phyloP scores from a whole-genome alignment of 2,329 filamentous ascomycete genomes.

The Stagonosporopsis tanaceti region DNA sequence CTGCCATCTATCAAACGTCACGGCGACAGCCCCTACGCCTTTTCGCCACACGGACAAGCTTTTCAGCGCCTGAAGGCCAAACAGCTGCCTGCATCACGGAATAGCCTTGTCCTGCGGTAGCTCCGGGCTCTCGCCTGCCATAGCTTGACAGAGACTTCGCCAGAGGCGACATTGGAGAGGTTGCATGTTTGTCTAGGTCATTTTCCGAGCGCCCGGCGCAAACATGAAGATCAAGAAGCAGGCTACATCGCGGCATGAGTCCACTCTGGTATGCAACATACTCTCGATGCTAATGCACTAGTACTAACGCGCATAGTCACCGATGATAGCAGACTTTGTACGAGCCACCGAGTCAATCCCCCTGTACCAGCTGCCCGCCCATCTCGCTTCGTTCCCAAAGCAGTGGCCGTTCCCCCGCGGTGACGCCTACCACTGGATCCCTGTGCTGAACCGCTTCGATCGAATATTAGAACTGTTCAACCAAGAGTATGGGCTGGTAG shows the following conservation, averaged over 20 bases:
- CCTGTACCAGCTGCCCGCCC: slow-evolving; percentile 77
- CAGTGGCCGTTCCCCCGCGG: slow-evolving; percentile 95
- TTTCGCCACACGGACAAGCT: neutral
- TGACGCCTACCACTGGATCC: slow-evolving; percentile 98
- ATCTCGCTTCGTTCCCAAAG: slow-evolving; percentile 81
- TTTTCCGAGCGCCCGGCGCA: slow-evolving; percentile 48
- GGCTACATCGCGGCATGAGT: slow-evolving; percentile 62
- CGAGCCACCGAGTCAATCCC: slow-evolving; percentile 72
- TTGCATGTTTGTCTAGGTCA: slow-evolving; percentile 47
- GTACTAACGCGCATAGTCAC: slow-evolving; percentile 67
- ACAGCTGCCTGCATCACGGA: neutral
- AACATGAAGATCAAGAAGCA: slow-evolving; percentile 65
- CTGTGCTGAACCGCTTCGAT: slow-evolving; percentile 91
- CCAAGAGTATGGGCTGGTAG: slow-evolving; percentile 78
- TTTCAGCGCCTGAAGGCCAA: slow-evolving; percentile 1
- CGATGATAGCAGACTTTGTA: slow-evolving; percentile 85
- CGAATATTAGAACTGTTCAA: slow-evolving; percentile 83
- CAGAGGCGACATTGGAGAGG: slow-evolving; percentile 16
- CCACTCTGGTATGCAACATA: slow-evolving; percentile 55
- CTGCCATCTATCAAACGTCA: slow-evolving; percentile 2
- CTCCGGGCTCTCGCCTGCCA: slow-evolving; percentile 2
- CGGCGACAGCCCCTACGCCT: neutral
- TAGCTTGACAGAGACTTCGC: neutral
- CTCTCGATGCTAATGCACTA: neutral
- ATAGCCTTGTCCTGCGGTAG: slow-evolving; percentile 5